phyloP scores from a whole-genome alignment of 331 rosid genomes.

The Pyrus hybrid region DNA sequence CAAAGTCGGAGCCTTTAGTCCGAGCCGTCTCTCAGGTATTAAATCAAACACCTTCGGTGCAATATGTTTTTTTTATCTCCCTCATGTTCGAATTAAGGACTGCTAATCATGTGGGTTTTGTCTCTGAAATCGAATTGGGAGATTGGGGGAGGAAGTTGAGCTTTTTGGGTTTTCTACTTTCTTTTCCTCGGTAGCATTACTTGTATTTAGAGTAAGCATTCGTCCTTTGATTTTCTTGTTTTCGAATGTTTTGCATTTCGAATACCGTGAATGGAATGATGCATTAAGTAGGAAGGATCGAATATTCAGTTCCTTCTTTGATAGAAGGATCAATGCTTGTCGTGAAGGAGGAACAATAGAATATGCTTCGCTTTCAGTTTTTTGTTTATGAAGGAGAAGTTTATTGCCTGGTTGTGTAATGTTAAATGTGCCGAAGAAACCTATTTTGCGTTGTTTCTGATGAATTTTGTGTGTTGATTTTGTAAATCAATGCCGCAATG shows the following conservation, averaged over 20 bases:
- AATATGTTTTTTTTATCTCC: background rate
- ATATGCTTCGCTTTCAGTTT: background rate
- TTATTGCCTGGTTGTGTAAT: background rate
- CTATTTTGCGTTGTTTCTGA: background rate
- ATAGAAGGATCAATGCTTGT: background rate
- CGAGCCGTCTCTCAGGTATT: constrained; percentile 25
- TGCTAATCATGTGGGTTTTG: background rate
- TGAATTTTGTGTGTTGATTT: background rate
- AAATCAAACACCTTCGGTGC: background rate
- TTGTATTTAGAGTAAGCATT: background rate
- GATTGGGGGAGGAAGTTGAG: background rate
- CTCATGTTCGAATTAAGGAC: background rate
- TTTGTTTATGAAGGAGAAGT: background rate
- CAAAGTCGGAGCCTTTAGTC: constrained; percentile 1
- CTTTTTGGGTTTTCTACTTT: background rate
- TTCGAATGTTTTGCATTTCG: background rate
- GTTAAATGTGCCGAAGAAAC: background rate
- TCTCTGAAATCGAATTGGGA: background rate
- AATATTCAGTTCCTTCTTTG: background rate
- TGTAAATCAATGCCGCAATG: background rate
- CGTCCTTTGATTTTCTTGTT: background rate
- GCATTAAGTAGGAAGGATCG: background rate
- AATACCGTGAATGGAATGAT: background rate
- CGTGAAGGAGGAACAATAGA: background rate
- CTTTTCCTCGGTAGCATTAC: background rate